Evolutionary conservation across 331 rosid species (phyloP).

Genomic region (Pyrus hybrid): DNA sequence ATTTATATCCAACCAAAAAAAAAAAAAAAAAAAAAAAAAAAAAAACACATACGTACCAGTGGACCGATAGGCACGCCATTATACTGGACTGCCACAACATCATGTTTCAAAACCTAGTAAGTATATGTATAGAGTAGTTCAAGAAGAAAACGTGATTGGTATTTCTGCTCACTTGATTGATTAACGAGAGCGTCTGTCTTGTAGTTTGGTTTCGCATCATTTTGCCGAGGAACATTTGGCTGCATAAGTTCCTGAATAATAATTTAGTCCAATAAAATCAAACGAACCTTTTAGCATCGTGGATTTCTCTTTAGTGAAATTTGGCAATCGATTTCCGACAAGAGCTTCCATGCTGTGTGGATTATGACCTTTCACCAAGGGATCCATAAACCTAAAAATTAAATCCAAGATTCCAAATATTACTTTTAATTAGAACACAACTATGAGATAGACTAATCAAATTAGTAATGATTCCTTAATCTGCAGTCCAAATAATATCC

Average conservation of each 20-base stretch:
- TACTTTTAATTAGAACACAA: background rate
- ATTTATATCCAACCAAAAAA: too few species aligned
- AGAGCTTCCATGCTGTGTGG: conserved; percentile 14
- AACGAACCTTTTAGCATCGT: conserved; percentile 7
- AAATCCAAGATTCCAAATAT: background rate
- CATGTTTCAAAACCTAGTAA: background rate
- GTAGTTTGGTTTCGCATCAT: conserved; percentile 1
- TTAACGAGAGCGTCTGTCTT: background rate
- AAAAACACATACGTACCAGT: background rate
- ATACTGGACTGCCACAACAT: background rate
- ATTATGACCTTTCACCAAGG: conserved; percentile 15
- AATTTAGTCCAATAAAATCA: conserved; percentile 28
- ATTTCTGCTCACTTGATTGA: background rate
- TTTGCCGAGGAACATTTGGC: background rate
- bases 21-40: too few species aligned
- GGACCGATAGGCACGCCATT: conserved; percentile 11
- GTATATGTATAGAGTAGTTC: background rate
- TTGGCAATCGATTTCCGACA: conserved; percentile 14
- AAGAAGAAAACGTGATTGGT: background rate
- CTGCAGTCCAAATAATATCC: background rate
- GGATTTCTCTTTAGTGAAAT: conserved; percentile 16
- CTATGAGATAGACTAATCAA: background rate
- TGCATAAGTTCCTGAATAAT: conserved; percentile 16
- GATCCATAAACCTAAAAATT: conserved; percentile 16
- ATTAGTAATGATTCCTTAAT: background rate